Evolutionary conservation across 768 basidiomycete genomes (phyloP).

Genomic region (Psilocybe sp.): DNA sequence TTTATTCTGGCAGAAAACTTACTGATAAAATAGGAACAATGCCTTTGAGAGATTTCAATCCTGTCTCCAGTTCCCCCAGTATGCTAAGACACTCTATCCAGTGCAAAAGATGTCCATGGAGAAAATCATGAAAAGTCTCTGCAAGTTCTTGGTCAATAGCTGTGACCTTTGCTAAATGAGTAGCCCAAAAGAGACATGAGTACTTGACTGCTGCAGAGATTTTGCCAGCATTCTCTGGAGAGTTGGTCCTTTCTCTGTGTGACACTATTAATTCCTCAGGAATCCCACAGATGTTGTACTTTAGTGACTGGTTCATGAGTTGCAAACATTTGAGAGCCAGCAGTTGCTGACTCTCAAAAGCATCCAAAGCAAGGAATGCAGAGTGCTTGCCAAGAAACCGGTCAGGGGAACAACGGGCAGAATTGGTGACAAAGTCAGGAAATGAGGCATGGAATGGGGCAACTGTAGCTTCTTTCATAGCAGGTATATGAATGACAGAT

Average conservation of each 20-base stretch:
- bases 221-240: not conserved
- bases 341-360: slow-evolving; percentile 1
- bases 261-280: not conserved
- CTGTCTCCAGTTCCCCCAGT: slow-evolving; percentile 1
- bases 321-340: slow-evolving; percentile 8
- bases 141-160: not conserved
- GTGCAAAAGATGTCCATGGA: slow-evolving; percentile 9
- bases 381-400: not conserved
- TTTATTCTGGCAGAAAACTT: not conserved
- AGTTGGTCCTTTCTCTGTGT: slow-evolving; percentile 4
- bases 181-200: slow-evolving; percentile 12
- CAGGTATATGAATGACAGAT: slow-evolving; percentile 2
- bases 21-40: not conserved
- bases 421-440: slow-evolving; percentile 9
- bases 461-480: not conserved
- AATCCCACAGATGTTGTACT: slow-evolving; percentile 9
- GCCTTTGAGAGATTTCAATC: not conserved
- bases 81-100: slow-evolving; percentile 16
- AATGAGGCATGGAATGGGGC: slow-evolving; percentile 12
- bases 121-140: not conserved
- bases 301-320: slow-evolving; percentile 7
- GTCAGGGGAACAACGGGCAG: slow-evolving; percentile 7
- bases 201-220: slow-evolving; percentile 12
- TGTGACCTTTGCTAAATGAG: slow-evolving; percentile 10
- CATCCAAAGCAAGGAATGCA: slow-evolving; percentile 4